Evolutionary conservation across 805 yeast species (phyloP).

Genomic region (Wickerhamomyces sydowiorum): DNA sequence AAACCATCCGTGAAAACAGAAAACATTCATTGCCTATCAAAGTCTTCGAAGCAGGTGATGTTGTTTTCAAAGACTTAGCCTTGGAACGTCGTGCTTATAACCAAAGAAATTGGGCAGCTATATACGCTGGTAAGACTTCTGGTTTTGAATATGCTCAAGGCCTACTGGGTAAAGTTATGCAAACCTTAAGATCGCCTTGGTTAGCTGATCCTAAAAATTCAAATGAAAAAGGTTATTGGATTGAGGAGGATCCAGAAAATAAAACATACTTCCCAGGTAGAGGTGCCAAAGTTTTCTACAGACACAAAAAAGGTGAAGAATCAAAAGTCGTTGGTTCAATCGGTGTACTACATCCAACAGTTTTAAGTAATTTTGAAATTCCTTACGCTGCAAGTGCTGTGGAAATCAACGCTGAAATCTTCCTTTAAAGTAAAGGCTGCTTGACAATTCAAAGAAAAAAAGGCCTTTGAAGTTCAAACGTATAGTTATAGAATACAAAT

Average conservation of each 20-base stretch:
- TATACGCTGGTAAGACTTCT: conserved; percentile 89
- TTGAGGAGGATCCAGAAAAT: conserved; percentile 60
- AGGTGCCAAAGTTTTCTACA: conserved; percentile 83
- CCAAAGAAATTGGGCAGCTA: conserved; percentile 92
- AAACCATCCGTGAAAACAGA: conserved; percentile 93
- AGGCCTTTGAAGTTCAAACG: not conserved
- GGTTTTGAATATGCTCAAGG: conserved; percentile 96
- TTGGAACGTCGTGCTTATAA: conserved; percentile 88
- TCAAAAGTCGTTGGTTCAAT: conserved; percentile 67
- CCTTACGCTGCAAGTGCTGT: conserved; percentile 91
- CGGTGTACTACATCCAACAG: conserved; percentile 96
- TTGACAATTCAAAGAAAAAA: not conserved
- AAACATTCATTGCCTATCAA: conserved; percentile 91
- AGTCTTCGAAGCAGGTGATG: conserved; percentile 94
- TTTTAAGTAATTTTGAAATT: conserved; percentile 76
- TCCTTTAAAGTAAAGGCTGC: conserved; percentile 49
- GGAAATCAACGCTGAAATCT: conserved; percentile 85
- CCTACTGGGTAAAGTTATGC: conserved; percentile 89
- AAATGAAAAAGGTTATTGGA: conserved; percentile 78
- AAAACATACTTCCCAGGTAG: conserved; percentile 93
- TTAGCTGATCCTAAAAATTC: conserved; percentile 41
- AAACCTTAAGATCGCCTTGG: conserved; percentile 89
- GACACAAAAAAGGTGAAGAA: conserved; percentile 54
- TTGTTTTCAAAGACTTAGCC: conserved; percentile 74
- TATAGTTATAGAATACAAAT: not conserved